A percentile compares a stretch with the other conserved stretches of the same genome.
Evolutionary conservation across 257 asterid genomes (phyloP).

Genomic region (Leptodermis oblonga): DNA sequence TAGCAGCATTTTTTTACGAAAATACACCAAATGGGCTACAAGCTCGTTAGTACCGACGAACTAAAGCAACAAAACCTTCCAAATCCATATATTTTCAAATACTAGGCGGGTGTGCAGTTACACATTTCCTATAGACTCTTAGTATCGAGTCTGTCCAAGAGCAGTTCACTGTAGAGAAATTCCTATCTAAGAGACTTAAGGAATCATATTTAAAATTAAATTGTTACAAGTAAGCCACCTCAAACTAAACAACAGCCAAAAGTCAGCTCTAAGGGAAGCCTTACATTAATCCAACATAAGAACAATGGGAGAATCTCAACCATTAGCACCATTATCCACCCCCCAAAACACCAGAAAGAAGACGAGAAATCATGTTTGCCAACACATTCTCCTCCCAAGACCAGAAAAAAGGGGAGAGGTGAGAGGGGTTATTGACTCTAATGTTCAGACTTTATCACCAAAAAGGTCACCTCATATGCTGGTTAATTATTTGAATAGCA

Average conservation of each 20-base stretch:
- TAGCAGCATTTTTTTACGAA: not conserved
- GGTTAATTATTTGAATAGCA: not conserved
- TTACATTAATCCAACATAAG: not conserved
- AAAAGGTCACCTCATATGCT: not conserved
- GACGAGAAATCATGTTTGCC: not conserved
- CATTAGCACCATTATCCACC: not conserved
- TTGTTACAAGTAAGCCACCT: not conserved
- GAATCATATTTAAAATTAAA: not conserved
- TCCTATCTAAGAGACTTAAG: not conserved
- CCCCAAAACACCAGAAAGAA: not conserved
- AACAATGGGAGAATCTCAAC: not conserved
- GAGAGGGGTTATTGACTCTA: not conserved
- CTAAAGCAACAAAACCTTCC: not conserved
- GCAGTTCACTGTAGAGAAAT: not conserved
- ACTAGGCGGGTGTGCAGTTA: not conserved
- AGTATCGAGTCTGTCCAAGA: not conserved
- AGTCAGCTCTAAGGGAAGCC: not conserved
- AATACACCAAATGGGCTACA: not conserved
- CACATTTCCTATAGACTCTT: not conserved
- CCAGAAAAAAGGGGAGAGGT: not conserved
- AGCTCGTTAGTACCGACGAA: not conserved
- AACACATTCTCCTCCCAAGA: not conserved
- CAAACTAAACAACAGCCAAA: not conserved
- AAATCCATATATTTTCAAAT: not conserved
- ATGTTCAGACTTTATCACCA: not conserved